Base-by-base conservation (phyloP, 148 eudicot genomes). In the Mesembryanthemum crystallinum region DNA sequence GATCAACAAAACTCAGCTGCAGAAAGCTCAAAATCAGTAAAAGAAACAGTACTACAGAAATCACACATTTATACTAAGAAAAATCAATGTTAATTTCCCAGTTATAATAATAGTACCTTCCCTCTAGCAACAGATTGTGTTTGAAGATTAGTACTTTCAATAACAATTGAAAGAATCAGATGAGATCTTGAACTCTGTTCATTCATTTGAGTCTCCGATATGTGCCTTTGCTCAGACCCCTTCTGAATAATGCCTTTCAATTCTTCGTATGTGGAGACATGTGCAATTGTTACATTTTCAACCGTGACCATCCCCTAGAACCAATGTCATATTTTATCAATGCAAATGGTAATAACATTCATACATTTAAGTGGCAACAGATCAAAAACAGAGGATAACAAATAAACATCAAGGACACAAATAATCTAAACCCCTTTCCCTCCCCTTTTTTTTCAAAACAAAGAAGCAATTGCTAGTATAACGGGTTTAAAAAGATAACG, bases 1-100 rank as follows among this genome's bases (percentile, higher is more conserved):
- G 96, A 81, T 96, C 99, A 8, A 96, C 99, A 72, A 96, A 96
- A 74, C 99, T 96, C 74, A 96, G 77, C 99, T 96, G 93, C 86
- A 86, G 32, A 21, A 52, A 37, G 30, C 62, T 25, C 35, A 35
- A 33, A 7, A 8, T 18, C 25, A 29, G n/a, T n/a, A n/a, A n/a
- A n/a, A n/a, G n/a, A n/a, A n/a, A n/a, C n/a, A n/a, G 68, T 54
- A 8, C 7, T 17, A 35, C 39, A 35, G 39, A 35, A 35, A 35
- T 35, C 39, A 35, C 39, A 35, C 6, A 35, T 35, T 2, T 35
- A 35, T 35, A 35, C 39, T 35, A 35, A 35, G 39, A 35, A 6
- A 6, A 35, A 35, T 35, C 6, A 35, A 6, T 35, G 39, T 35
- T 35, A 6, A 35, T 35, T 35, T 35, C 39, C 39, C 39, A 6